Base-by-base conservation (phyloP, 78 protist genomes). In the Ministeria vibrans region DNA sequence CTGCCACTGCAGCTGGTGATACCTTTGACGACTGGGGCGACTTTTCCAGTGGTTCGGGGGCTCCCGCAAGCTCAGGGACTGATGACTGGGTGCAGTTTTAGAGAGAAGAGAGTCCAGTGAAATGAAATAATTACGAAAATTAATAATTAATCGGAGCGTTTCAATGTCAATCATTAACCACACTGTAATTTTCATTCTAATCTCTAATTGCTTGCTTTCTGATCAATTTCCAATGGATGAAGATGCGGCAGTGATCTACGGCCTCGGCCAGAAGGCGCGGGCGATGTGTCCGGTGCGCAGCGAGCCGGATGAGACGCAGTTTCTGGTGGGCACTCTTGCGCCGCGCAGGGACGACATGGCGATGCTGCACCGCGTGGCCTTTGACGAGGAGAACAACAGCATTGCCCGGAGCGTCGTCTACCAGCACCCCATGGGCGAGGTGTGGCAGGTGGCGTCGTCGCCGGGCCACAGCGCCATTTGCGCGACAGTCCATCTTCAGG, bases 261-360 rank as follows among this genome's bases (percentile, higher is more conserved):
- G 71, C 41, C 71, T 63, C 43, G 41, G 34, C 43, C 34, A 6
- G 20, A 3, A 13, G 41, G 71, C 71, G 71, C 71, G 71, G 30
- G 34, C 43, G 1, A 7, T 63, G 23, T 5, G 18, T 3, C 5
- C 23, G 20, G 30, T 15, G 71, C 43, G 34, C 23, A 41, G 43
- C 34, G 81, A 78, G 32, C 2, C n/a, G 32, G 44, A 78, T 18
- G 5, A 32, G 32, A 59, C 11, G 18, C 6, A 11, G 32, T 78
- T 78, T 38, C 61, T 78, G 2, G 13, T 78, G 5, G 81, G 81
- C 41, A 78, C 81, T 45, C 44, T 34, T 13, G 30, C 55, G 43
- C 51, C 61, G 71, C 63, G 71, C 18, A 44, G 11, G 11, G 63
- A 49, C 27, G 61, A 78, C 71, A 44, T 61, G 68, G 79, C 45